phyloP scores from a whole-genome alignment of 1,284 basidiomycete genomes.

The Ganoderma sinense region DNA sequence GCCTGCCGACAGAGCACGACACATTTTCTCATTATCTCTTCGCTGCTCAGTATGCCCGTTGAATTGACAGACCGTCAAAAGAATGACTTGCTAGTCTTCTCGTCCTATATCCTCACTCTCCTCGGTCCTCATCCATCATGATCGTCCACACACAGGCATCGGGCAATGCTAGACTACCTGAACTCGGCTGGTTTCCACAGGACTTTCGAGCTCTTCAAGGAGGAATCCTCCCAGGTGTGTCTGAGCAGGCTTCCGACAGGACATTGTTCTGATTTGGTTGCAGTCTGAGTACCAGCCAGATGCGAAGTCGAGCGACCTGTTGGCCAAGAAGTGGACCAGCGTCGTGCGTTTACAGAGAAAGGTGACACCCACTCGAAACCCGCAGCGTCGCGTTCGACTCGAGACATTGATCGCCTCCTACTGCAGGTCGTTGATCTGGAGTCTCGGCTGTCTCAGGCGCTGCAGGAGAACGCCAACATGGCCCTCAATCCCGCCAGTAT shows the following conservation, averaged over 20 bases:
- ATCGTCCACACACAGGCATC: slow-evolving; percentile 57
- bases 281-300: slow-evolving; percentile 62
- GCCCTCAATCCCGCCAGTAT: slow-evolving; percentile 54
- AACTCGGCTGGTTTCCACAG: slow-evolving; percentile 64
- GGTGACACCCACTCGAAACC: slow-evolving; percentile 43
- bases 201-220: slow-evolving; percentile 64
- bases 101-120: background rate
- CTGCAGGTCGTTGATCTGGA: slow-evolving; percentile 76
- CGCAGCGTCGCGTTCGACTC: background rate
- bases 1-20: background rate
- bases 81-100: background rate
- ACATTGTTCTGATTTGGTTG: background rate
- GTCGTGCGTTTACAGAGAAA: slow-evolving; percentile 83
- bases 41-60: background rate
- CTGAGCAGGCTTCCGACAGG: background rate
- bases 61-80: background rate
- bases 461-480: slow-evolving; percentile 64
- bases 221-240: slow-evolving; percentile 46
- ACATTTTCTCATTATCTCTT: background rate
- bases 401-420: background rate
- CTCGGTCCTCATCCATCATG: background rate
- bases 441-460: slow-evolving; percentile 62
- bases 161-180: slow-evolving; percentile 82
- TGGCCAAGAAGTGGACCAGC: slow-evolving; percentile 84
- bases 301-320: slow-evolving; percentile 62